Conservation (phyloP, 1,284 basidiomycete species). For the Dichomitus squalens region DNA sequence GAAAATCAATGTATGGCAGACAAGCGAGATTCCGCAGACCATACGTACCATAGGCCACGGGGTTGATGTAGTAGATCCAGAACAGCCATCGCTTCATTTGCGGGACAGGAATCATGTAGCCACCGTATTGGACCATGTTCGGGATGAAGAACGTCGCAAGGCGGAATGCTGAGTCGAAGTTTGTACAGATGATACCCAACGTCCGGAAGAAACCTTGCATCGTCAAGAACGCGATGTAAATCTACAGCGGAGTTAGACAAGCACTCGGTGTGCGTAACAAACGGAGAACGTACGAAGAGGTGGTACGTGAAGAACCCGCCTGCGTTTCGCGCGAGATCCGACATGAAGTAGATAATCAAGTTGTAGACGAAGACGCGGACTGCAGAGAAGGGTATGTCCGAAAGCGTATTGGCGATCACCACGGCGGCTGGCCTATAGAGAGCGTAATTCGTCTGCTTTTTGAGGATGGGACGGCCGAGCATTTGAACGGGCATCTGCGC, state of each 20-base stretch:
- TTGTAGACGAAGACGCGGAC: slow-evolving; percentile 65
- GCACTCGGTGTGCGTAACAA: neutral
- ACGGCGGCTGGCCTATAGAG: slow-evolving; percentile 82
- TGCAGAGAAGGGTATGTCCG: slow-evolving; percentile 79
- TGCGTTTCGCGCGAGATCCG: slow-evolving; percentile 59
- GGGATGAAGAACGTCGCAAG: slow-evolving; percentile 63
- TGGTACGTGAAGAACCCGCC: slow-evolving; percentile 77
- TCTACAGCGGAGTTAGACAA: slow-evolving; percentile 20
- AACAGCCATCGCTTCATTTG: slow-evolving; percentile 89
- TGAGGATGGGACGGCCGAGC: slow-evolving; percentile 75
- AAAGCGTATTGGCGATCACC: slow-evolving; percentile 72
- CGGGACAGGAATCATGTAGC: slow-evolving; percentile 74
- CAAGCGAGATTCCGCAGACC: neutral
- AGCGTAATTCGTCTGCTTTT: slow-evolving; percentile 63
- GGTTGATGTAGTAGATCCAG: slow-evolving; percentile 85
- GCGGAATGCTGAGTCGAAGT: slow-evolving; percentile 68
- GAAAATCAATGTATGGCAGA: neutral
- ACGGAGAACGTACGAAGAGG: slow-evolving; percentile 43
- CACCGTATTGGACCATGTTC: slow-evolving; percentile 67
- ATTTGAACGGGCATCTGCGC: slow-evolving; percentile 64
- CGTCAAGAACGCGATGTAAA: slow-evolving; percentile 58
- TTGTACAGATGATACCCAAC: slow-evolving; percentile 64
- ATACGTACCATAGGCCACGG: slow-evolving; percentile 68
- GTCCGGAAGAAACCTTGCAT: slow-evolving; percentile 81
- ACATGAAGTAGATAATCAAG: slow-evolving; percentile 78